Evolutionary conservation across 208 protist species (phyloP), one percentile per base, ranked within the genome.

Genomic region (Acanthamoeba sp.): DNA sequence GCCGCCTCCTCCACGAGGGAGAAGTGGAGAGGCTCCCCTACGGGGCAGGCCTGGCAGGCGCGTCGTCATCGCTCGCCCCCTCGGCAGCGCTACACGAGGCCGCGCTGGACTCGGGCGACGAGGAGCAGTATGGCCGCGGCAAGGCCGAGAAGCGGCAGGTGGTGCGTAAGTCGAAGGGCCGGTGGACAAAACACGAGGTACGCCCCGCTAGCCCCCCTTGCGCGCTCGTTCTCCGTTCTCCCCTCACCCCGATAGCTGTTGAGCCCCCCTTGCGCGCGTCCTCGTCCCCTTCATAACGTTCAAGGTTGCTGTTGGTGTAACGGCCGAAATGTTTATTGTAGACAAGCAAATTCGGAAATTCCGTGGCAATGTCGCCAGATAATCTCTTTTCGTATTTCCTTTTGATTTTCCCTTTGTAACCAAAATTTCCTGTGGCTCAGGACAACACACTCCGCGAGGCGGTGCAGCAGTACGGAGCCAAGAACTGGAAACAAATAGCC

Each of bases 401-500:
- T 73, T 20, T 36, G 29, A 9, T 9, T 36, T 73, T 73, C 20
- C 64, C 64, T 20, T 9, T 20, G 64, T 36, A 38, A 38, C 64
- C 32, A 2, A 38, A 29, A n/a, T 73, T 36, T 73, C 64, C 32
- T 20, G 64, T 20, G 29, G n/a, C 5, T 14, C 88, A 94, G 91
- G 91, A 94, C 69, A 66, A 82, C 32, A 94, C 38, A 64, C 71
- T 94, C 27, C 38, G 91, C 9, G 91, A 94, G 40, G 91, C 91
- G 2, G 91, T 94, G 7, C 36, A 87, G n/a, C 36, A 42, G 22
- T 59, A 94, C 40, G 52, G 52, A 6, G 91, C 91, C 52, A 94
- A 90, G 57, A 94, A 90, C 38, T 97, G 97, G 97, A 97, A 97
- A 69, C 89, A 95, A 16, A 96, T 97, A 29, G 97, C 97, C 42